phyloP scores from a whole-genome alignment of 176 grass and related monocot species.

The Aegilops speltoides region DNA sequence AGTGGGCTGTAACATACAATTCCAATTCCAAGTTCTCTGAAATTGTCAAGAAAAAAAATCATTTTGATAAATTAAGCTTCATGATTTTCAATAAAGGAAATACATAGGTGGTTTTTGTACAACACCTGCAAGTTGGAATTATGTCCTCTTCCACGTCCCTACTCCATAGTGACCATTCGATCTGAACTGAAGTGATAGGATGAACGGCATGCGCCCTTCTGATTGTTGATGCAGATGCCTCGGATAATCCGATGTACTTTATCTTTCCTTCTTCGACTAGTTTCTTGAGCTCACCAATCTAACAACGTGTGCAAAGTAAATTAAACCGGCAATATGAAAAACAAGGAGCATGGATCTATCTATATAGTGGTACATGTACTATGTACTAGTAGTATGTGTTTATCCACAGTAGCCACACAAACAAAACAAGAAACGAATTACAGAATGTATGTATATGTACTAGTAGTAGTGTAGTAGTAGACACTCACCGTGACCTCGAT shows the following conservation, averaged over 20 bases:
- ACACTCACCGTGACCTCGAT: slow-evolving; percentile 68
- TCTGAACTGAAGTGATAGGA: slow-evolving; percentile 51
- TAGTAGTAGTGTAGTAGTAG: no score
- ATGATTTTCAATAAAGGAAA: not conserved
- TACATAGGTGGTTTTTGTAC: not conserved
- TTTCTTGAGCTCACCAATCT: slow-evolving; percentile 76
- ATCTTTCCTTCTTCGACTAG: slow-evolving; percentile 69
- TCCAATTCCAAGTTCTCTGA: not conserved
- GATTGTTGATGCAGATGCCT: slow-evolving; percentile 60
- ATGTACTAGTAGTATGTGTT: no score
- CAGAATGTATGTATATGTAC: no score
- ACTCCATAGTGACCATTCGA: slow-evolving; percentile 69
- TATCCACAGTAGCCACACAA: no score
- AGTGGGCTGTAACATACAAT: not conserved
- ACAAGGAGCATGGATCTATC: not conserved
- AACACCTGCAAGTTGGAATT: slow-evolving; percentile 56
- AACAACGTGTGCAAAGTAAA: not conserved
- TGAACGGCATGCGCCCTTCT: slow-evolving; percentile 70
- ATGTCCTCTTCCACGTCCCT: slow-evolving; percentile 58
- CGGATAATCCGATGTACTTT: slow-evolving; percentile 66
- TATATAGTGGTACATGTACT: no score
- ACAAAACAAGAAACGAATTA: no score
- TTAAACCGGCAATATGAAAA: not conserved
- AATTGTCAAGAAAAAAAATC: not conserved
- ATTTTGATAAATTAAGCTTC: not conserved